A percentile compares a stretch with the other conserved stretches of the same genome.
These are phyloP conservation scores for Leptographium procerum DNA, from an alignment of 2,329 filamentous ascomycete species.

Conservation along the genomic window DNA sequence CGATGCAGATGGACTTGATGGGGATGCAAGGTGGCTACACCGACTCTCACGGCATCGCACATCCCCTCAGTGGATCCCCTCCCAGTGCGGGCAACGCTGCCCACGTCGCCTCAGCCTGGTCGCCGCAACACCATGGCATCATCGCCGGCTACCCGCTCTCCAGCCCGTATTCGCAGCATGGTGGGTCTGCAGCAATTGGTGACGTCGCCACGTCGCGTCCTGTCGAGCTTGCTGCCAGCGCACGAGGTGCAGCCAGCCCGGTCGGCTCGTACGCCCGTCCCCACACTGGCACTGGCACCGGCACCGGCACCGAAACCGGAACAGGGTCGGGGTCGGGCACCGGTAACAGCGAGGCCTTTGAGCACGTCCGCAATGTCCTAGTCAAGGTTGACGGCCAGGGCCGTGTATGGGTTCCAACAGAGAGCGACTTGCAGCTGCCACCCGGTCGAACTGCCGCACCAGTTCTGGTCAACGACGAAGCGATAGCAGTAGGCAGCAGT, in stretches of 20 bases:
- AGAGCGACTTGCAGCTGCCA: slow-evolving; percentile 19
- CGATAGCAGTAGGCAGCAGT: not conserved
- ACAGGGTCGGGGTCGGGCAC: slow-evolving; percentile 1
- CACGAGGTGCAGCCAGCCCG: not conserved
- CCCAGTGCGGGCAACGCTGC: not conserved
- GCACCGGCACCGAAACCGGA: not conserved
- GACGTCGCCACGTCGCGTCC: not conserved
- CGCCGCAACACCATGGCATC: not conserved
- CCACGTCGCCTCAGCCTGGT: not conserved
- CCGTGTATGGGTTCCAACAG: slow-evolving; percentile 22
- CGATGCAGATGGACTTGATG: not conserved
- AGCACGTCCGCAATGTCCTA: not conserved
- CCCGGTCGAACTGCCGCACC: not conserved
- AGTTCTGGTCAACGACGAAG: not conserved
- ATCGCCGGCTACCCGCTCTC: not conserved
- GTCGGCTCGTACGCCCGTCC: not conserved
- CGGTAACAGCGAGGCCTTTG: slow-evolving; percentile 5
- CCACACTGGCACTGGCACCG: not conserved
- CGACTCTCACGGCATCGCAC: not conserved
- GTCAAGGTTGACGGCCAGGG: slow-evolving; percentile 21
- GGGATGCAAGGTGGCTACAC: not conserved
- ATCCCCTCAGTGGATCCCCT: not conserved
- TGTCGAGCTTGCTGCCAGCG: not conserved
- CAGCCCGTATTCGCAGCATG: not conserved
- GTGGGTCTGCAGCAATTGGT: not conserved